A percentile compares a stretch with the other conserved stretches of the same genome.
These are phyloP conservation scores for Neurospora sp. DNA, from an alignment of 495 filamentous ascomycete genomes.

Conservation along the genomic window DNA sequence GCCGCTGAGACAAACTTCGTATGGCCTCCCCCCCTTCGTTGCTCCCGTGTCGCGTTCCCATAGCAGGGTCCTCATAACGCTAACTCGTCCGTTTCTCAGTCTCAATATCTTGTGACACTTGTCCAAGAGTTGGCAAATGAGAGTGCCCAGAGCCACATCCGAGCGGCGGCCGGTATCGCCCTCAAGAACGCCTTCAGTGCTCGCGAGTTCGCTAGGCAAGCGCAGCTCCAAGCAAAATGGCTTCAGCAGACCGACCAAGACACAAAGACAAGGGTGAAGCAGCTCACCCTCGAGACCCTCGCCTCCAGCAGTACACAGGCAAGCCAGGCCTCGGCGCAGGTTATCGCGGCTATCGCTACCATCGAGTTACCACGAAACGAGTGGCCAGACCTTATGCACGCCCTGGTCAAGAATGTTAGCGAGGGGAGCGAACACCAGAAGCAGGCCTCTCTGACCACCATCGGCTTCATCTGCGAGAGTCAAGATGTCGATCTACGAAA, in stretches of 20 bases:
- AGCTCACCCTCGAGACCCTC: conserved; percentile 76
- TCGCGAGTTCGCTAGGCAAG: conserved; percentile 76
- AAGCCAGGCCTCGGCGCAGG: conserved; percentile 82
- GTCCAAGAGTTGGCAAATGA: conserved; percentile 92
- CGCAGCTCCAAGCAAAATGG: conserved; percentile 87
- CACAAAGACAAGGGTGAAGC: conserved; percentile 78
- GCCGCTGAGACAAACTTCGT: conserved; percentile 93
- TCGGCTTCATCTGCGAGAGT: conserved; percentile 96
- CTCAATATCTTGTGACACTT: conserved; percentile 81
- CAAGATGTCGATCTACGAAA: conserved; percentile 79
- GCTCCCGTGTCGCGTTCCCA: conserved; percentile 2
- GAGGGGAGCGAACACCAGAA: conserved; percentile 76
- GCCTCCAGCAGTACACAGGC: conserved; percentile 64
- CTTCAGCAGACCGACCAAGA: conserved; percentile 62
- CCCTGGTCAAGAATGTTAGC: conserved; percentile 83
- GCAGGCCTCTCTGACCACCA: conserved; percentile 84
- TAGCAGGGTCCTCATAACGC: conserved; percentile 4
- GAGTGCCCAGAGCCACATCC: conserved; percentile 65
- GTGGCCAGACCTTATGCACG: conserved; percentile 91
- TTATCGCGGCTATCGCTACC: conserved; percentile 86
- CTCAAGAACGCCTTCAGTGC: conserved; percentile 95
- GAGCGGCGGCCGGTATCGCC: conserved; percentile 87
- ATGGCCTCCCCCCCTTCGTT: conserved; percentile 31
- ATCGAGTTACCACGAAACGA: conserved; percentile 89
- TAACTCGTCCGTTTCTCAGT: conserved; percentile 39